Evolutionary conservation across 1,139 yeast species (phyloP).

Genomic region (Williopsis jadinii): DNA sequence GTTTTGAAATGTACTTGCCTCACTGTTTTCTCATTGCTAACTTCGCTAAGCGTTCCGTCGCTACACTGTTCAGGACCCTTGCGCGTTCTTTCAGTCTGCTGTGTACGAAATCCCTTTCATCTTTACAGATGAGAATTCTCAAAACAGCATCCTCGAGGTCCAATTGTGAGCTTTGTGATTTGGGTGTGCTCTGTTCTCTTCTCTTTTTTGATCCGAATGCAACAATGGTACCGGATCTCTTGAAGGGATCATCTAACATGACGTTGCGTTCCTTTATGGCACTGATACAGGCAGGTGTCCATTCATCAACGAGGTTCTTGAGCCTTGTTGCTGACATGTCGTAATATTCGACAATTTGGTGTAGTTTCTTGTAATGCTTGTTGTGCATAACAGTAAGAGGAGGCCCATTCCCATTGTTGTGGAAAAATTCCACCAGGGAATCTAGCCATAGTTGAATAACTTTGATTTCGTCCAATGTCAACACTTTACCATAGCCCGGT

Average conservation of each 20-base stretch:
- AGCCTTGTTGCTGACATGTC: conserved; percentile 47
- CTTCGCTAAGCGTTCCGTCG: conserved; percentile 43
- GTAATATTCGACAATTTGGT: conserved; percentile 61
- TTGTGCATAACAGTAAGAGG: conserved; percentile 58
- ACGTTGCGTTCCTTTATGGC: conserved; percentile 36
- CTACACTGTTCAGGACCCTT: conserved; percentile 52
- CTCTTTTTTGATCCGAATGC: conserved; percentile 67
- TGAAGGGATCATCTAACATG: conserved; percentile 30
- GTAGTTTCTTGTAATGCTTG: conserved; percentile 55
- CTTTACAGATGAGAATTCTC: conserved; percentile 44
- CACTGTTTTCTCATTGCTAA: conserved; percentile 15
- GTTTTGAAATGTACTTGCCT: too few species aligned
- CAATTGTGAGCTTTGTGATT: conserved; percentile 17
- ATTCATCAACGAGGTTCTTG: conserved; percentile 51
- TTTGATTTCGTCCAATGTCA: conserved; percentile 58
- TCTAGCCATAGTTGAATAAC: conserved; percentile 69
- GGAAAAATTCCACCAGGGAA: conserved; percentile 66
- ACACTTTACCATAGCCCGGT: conserved; percentile 46
- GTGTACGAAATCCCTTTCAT: conserved; percentile 41
- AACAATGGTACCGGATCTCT: conserved; percentile 58
- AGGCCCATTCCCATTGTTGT: conserved; percentile 81
- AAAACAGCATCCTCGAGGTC: conserved; percentile 62
- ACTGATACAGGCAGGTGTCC: conserved; percentile 46
- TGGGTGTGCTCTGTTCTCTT: conserved; percentile 34
- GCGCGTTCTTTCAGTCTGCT: conserved; percentile 57